phyloP scores from a whole-genome alignment of 441 rosid genomes.

The Sinapis alba region DNA sequence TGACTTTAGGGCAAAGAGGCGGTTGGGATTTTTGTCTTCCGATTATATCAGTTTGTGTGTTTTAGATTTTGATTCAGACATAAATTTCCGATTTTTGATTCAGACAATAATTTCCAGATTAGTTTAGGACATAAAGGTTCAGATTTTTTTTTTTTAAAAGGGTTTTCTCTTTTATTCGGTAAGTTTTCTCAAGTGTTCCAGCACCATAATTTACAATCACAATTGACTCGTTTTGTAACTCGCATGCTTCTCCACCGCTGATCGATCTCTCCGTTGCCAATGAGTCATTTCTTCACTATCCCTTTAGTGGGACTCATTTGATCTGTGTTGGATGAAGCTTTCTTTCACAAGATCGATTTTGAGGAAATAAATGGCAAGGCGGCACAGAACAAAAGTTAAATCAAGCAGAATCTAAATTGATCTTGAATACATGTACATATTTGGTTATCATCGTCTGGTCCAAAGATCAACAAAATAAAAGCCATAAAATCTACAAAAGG shows the following conservation, averaged over 20 bases:
- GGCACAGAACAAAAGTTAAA: not conserved
- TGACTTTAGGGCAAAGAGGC: constrained; percentile 7
- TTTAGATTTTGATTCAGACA: not conserved
- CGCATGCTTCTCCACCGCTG: not conserved
- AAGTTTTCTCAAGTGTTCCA: not conserved
- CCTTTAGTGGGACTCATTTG: not conserved
- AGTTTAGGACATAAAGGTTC: not conserved
- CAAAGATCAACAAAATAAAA: constrained; percentile 18
- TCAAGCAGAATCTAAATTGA: constrained; percentile 28
- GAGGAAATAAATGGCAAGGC: not conserved
- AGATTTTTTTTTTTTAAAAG: not conserved
- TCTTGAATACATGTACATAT: constrained; percentile 33
- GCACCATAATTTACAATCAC: not conserved
- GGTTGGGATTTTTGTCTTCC: not conserved
- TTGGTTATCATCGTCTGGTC: not conserved
- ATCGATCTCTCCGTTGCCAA: not conserved
- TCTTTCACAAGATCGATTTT: not conserved
- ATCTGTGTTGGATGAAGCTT: not conserved
- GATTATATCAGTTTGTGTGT: not conserved
- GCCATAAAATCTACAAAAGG: constrained; percentile 22
- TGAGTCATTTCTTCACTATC: not conserved
- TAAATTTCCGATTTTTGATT: not conserved
- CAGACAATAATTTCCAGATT: not conserved
- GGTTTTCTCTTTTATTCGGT: not conserved
- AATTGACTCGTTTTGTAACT: not conserved